phyloP scores from a whole-genome alignment of 2,329 filamentous ascomycete genomes.

The Zasmidium angulare region DNA sequence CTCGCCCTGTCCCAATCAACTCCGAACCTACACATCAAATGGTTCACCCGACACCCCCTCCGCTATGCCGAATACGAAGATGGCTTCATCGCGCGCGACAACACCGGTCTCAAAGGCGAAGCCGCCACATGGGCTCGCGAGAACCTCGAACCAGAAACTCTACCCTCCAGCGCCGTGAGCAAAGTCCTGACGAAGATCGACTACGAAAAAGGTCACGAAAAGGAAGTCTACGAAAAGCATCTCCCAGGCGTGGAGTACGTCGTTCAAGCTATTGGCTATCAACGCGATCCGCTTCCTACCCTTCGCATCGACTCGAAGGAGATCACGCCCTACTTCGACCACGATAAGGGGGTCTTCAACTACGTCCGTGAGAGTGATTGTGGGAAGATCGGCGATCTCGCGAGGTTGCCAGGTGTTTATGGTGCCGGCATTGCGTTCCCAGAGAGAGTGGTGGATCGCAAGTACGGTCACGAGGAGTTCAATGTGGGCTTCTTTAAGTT shows the following conservation, averaged over 20 bases:
- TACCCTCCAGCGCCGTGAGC: conserved; percentile 48
- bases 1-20: conserved; percentile 53
- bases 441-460: conserved; percentile 60
- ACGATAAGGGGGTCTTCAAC: conserved; percentile 39
- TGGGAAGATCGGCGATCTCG: conserved; percentile 17
- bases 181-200: conserved; percentile 39
- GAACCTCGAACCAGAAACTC: conserved; percentile 56
- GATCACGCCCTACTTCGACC: conserved; percentile 45
- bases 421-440: conserved; percentile 66
- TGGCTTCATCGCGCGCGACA: conserved; percentile 64
- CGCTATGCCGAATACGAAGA: conserved; percentile 63
- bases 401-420: conserved; percentile 53
- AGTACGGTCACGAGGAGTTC: conserved; percentile 60
- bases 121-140: conserved; percentile 60
- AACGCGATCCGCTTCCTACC: conserved; percentile 50
- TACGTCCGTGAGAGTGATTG: conserved; percentile 21
- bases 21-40: conserved; percentile 57
- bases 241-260: conserved; percentile 54
- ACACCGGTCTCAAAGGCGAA: conserved; percentile 64
- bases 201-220: conserved; percentile 52
- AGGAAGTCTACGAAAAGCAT: conserved; percentile 45
- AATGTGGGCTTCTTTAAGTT: conserved; percentile 67
- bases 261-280: conserved; percentile 62
- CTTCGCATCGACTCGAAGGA: conserved; percentile 38
- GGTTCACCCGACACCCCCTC: conserved; percentile 61